Base-by-base conservation (phyloP, 2,329 filamentous ascomycete species). In the Diatrype stigma region DNA sequence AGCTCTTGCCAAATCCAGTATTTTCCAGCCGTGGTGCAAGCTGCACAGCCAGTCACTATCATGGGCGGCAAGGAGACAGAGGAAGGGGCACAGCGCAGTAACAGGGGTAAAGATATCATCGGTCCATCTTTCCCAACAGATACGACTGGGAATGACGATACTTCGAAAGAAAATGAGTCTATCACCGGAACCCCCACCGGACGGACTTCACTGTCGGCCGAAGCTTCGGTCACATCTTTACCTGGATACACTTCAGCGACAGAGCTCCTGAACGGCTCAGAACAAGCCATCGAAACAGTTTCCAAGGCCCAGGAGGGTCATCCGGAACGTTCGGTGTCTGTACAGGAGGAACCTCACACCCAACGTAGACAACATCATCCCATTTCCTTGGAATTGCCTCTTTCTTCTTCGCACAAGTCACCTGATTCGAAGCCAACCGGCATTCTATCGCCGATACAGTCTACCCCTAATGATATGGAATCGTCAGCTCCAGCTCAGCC, bases 311-410 rank as follows among this genome's bases (percentile, higher is more conserved):
- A 22, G 16, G 14, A 4, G 21, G 40, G 12, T 12, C 19, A 14
- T 22, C 40, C 17, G 12, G 40, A 42, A 26, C 11, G 11, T 12
- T 42, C 40, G 3, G 17, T 23, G 19, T 7, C 40, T 16, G 21
- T 17, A 17, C 40, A 42, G 22, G 12, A 19, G 22, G 16, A 19
- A 7, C 6, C n/a, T 17, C n/a, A 14, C 4, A 6, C 34, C 12
- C 34, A 16, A 17, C 34, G 34, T 17, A 37, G 14, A 17, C 34
- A 37, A 3, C 11, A 10, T 23, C 40, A 16, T 16, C 40, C 40
- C 17, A 54, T 61, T 53, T 56, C 58, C 19, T 42, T 63, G 42
- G 62, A 50, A 28, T 58, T 59, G 50, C 59, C 59, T 2, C 45
- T 63, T 22, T 50, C 56, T 21, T 61, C 60, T 8, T 48, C 60